These are phyloP conservation scores for Babesia ovata DNA, from an alignment of 169 alveolate species.

Conservation along the genomic window DNA sequence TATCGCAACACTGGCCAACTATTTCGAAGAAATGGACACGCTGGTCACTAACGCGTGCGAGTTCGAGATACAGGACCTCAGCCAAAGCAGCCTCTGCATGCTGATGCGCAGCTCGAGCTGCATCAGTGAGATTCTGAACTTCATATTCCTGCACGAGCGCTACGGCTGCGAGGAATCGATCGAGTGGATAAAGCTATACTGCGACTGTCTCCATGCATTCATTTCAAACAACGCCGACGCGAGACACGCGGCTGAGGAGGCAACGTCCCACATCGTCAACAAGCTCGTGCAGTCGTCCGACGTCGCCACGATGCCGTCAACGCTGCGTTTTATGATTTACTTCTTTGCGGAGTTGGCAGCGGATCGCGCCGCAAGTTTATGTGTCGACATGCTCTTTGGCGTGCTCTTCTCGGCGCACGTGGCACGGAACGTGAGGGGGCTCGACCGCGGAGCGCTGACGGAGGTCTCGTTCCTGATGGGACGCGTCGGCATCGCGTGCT, in stretches of 20 bases:
- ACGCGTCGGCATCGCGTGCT: slow-evolving; percentile 60
- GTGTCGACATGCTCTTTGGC: slow-evolving; percentile 53
- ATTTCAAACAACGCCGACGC: slow-evolving; percentile 13
- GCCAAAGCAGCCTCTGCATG: slow-evolving; percentile 40
- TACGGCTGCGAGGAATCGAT: slow-evolving; percentile 46
- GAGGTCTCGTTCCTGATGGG: slow-evolving; percentile 59
- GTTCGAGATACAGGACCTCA: slow-evolving; percentile 25
- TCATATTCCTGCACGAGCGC: slow-evolving; percentile 41
- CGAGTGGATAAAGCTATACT: slow-evolving; percentile 41
- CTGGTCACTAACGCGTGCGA: slow-evolving; percentile 46
- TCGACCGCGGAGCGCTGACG: slow-evolving; percentile 22
- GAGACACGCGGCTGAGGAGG: slow-evolving; percentile 47
- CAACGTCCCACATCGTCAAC: slow-evolving; percentile 44
- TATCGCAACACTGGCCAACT: slow-evolving; percentile 43
- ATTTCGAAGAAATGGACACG: slow-evolving; percentile 56
- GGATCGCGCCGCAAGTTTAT: slow-evolving; percentile 46
- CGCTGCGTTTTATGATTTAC: slow-evolving; percentile 53
- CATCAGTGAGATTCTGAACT: slow-evolving; percentile 50
- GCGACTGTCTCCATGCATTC: slow-evolving; percentile 33
- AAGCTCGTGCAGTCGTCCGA: slow-evolving; percentile 45
- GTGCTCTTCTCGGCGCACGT: slow-evolving; percentile 44
- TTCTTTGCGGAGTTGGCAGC: slow-evolving; percentile 45
- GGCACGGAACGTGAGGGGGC: slow-evolving; percentile 16
- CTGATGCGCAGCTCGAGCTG: slow-evolving; percentile 61
- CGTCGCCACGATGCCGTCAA: slow-evolving; percentile 50